Conservation (phyloP, 2,329 filamentous ascomycete genomes). For the Fusarium virguliforme region DNA sequence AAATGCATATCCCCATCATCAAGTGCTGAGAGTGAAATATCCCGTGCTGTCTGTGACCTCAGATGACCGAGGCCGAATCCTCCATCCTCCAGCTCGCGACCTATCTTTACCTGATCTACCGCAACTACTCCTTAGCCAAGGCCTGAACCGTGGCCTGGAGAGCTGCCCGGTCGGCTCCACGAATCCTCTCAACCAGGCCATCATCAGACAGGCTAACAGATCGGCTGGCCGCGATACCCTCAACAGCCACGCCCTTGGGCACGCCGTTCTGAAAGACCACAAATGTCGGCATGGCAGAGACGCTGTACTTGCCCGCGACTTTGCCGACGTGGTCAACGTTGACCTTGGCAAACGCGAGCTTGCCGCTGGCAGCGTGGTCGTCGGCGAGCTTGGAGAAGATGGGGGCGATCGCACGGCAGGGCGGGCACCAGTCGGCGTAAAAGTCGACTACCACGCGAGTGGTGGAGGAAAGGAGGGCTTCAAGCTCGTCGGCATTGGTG, state of each 20-base stretch:
- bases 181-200: conserved; percentile 52
- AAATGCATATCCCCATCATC: no score
- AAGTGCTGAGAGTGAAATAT: background rate
- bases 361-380: conserved; percentile 57
- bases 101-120: background rate
- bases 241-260: conserved; percentile 49
- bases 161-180: conserved; percentile 52
- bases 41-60: background rate
- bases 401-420: conserved; percentile 90
- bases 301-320: conserved; percentile 80
- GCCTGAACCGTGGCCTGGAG: conserved; percentile 50
- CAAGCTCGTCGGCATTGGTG: conserved; percentile 48
- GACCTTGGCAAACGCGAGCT: conserved; percentile 85
- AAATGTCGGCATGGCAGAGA: conserved; percentile 95
- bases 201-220: conserved; percentile 48
- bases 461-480: conserved; percentile 55
- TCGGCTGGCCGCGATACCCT: conserved; percentile 39
- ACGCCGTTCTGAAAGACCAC: conserved; percentile 83
- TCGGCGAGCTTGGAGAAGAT: conserved; percentile 63
- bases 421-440: conserved; percentile 91
- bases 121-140: conserved; percentile 37
- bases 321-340: conserved; percentile 87
- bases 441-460: conserved; percentile 83
- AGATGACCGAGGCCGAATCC: background rate
- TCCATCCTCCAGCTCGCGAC: background rate